phyloP scores from a whole-genome alignment of 140 eudicot species.

The Oenanthe javanica region DNA sequence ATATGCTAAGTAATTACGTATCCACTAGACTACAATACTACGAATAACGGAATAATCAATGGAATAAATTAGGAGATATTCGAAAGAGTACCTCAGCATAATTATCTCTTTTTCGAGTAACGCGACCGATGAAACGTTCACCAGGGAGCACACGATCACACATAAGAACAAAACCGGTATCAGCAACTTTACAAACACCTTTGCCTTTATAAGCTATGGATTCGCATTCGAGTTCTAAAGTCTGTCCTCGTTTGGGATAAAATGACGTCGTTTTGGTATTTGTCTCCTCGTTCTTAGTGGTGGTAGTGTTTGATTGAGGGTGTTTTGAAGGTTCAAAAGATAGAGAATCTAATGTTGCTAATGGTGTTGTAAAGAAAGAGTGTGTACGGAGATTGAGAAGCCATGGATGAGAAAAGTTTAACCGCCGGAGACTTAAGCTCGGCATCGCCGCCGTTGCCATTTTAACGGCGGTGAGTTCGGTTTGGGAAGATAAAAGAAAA shows the following conservation, averaged over 20 bases:
- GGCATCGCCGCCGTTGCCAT: slow-evolving; percentile 38
- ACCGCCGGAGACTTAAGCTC: slow-evolving; percentile 36
- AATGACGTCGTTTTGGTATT: slow-evolving; percentile 17
- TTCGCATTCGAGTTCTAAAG: slow-evolving; percentile 75
- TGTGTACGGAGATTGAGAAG: slow-evolving; percentile 37
- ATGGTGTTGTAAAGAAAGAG: slow-evolving; percentile 14
- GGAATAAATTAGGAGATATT: not conserved
- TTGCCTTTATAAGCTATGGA: slow-evolving; percentile 76
- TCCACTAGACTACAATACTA: not conserved
- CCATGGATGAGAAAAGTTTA: slow-evolving; percentile 28
- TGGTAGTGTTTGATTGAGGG: slow-evolving; percentile 13
- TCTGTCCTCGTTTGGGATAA: slow-evolving; percentile 84
- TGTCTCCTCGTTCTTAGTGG: slow-evolving; percentile 13
- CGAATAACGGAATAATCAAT: not conserved
- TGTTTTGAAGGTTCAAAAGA: slow-evolving; percentile 33
- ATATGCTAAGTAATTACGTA: not conserved
- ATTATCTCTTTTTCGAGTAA: slow-evolving; percentile 73
- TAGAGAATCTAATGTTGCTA: slow-evolving; percentile 8
- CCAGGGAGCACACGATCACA: slow-evolving; percentile 96
- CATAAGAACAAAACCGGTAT: slow-evolving; percentile 75
- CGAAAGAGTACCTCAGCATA: slow-evolving; percentile 59
- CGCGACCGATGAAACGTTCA: slow-evolving; percentile 81
- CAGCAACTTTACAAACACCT: slow-evolving; percentile 75
- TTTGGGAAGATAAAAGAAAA: not conserved
- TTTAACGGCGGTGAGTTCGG: not conserved